Base-by-base conservation (phyloP, 495 filamentous ascomycete species). In the Xylaria bambusicola region DNA sequence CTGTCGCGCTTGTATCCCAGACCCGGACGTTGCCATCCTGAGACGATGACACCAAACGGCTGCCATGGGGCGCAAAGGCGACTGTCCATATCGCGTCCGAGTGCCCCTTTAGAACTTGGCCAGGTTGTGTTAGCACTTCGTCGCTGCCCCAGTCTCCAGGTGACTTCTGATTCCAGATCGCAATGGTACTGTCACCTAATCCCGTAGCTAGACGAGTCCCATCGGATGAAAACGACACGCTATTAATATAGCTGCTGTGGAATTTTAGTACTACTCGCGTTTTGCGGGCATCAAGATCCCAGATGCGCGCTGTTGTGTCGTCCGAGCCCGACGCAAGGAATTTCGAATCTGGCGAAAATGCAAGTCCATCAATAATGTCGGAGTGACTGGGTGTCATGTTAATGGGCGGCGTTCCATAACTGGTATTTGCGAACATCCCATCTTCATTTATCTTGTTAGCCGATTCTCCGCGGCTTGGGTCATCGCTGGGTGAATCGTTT, bases 291-390 rank as follows among this genome's bases (percentile, higher is more conserved):
- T 17, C 38, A n/a, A 42, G 6, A n/a, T 65, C 52, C 62, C 62
- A 65, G 10, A 65, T 51, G 15, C 36, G 23, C 17, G 58, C 40
- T 9, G 47, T 56, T 10, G 46, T 36, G 36, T 63, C 61, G 35
- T 20, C 41, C 9, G 63, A 65, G 7, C 10, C 60, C 23, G 60
- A 65, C 46, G 48, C 63, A 17, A 65, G 60, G 20, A 46, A 41
- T 17, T 46, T 23, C 42, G 21, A 21, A 36, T 62, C 56, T 6
- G 60, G 60, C 35, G 36, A 42, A 17, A 56, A 56, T 4, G 7
- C 38, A 42, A 42, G 38, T 4, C 15, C 15, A 8, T 7, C 38
- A 42, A 42, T 42, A n/a, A 12, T n/a, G 4, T 17, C 38, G 7
- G 38, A 42, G 38, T 42, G 38, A 4, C n/a, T n/a, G 17, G 15